phyloP scores from a whole-genome alignment of 495 filamentous ascomycete species.

The Umbilicaria muhlenbergii region DNA sequence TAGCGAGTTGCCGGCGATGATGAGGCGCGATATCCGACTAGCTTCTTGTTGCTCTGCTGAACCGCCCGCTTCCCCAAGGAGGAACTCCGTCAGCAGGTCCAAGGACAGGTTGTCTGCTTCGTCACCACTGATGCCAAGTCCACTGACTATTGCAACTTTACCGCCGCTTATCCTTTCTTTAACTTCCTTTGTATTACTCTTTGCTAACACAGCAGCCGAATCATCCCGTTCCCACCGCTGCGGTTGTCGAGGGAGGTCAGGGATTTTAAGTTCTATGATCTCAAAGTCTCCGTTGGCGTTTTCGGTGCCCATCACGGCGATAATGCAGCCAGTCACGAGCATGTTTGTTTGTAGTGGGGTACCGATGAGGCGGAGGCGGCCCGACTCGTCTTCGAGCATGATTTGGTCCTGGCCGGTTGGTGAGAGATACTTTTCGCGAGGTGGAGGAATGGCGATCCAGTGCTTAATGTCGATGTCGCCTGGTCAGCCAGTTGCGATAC shows the following conservation, averaged over 20 bases:
- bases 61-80: slow-evolving; percentile 66
- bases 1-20: slow-evolving; percentile 87
- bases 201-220: slow-evolving; percentile 23
- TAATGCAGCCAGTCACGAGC: slow-evolving; percentile 79
- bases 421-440: slow-evolving; percentile 58
- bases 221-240: slow-evolving; percentile 53
- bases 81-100: slow-evolving; percentile 70
- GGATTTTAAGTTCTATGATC: slow-evolving; percentile 73
- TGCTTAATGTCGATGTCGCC: slow-evolving; percentile 30
- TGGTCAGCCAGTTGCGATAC: background rate
- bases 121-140: slow-evolving; percentile 64
- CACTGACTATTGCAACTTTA: slow-evolving; percentile 81
- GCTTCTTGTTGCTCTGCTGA: slow-evolving; percentile 37
- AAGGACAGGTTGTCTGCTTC: slow-evolving; percentile 55
- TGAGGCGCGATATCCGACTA: slow-evolving; percentile 60
- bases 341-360: slow-evolving; percentile 42
- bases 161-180: slow-evolving; percentile 3
- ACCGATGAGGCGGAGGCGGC: slow-evolving; percentile 71
- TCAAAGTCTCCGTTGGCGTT: slow-evolving; percentile 85
- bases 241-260: slow-evolving; percentile 71
- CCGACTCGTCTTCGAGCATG: slow-evolving; percentile 93
- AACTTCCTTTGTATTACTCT: slow-evolving; percentile 13
- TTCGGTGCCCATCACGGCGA: slow-evolving; percentile 86
- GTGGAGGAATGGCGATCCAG: slow-evolving; percentile 70
- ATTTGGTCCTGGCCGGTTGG: slow-evolving; percentile 44